phyloP scores from a whole-genome alignment of 1,284 basidiomycete genomes.

The Trichosporon coremiiforme region DNA sequence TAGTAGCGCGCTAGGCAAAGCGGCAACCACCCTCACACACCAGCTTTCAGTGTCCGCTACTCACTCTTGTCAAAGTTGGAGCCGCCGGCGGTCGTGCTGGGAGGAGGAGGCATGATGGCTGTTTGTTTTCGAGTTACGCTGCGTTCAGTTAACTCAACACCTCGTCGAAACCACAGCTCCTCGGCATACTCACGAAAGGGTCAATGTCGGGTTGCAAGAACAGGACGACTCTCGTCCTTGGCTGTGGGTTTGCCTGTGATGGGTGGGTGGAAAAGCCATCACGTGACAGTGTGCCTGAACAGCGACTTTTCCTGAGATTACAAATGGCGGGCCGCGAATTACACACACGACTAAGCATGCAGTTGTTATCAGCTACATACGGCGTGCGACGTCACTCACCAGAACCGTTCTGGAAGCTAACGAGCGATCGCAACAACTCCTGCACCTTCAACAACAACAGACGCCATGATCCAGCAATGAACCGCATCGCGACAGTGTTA shows the following conservation, averaged over 20 bases:
- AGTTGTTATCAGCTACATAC: not conserved
- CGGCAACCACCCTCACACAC: too few relatives aligned
- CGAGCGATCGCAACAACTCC: not conserved
- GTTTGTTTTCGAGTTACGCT: not conserved
- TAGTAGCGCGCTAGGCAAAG: too few relatives aligned
- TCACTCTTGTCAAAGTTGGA: constrained; percentile 53
- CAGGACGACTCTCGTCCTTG: not conserved
- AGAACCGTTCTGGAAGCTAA: not conserved
- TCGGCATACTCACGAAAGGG: not conserved
- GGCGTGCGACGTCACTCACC: not conserved
- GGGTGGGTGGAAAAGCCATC: not conserved
- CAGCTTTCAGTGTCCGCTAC: too few relatives aligned
- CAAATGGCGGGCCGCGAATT: not conserved
- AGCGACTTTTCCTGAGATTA: not conserved
- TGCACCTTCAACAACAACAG: not conserved
- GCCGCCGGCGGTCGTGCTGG: constrained; percentile 46
- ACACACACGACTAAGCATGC: constrained; percentile 2
- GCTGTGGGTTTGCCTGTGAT: not conserved
- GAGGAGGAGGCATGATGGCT: constrained; percentile 53
- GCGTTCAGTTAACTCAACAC: not conserved
- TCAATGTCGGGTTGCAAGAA: constrained; percentile 5
- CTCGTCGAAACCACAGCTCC: not conserved
- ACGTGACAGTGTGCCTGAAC: not conserved
- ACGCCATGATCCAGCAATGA: constrained; percentile 30
- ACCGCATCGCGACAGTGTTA: constrained; percentile 38